phyloP scores from a whole-genome alignment of 805 yeast species.

The Teunomyces tritomae region DNA sequence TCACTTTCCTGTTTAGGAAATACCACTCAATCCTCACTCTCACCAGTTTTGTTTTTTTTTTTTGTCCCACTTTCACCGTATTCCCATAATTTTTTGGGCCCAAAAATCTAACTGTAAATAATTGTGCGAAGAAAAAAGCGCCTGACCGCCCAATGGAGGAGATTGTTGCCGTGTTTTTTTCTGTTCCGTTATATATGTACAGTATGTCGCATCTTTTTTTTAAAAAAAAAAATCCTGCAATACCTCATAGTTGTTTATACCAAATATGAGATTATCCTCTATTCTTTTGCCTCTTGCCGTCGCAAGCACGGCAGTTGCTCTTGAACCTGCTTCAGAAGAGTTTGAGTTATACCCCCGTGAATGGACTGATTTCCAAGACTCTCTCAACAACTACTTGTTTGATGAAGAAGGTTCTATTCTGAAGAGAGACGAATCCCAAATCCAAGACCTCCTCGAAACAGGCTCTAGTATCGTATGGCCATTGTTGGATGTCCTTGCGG shows the following conservation, averaged over 20 bases:
- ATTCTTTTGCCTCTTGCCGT: constrained; percentile 1
- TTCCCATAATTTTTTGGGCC: neutral
- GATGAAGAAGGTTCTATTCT: neutral
- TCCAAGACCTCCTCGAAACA: constrained; percentile 5
- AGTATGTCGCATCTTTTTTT: neutral
- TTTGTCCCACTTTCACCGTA: too few relatives aligned
- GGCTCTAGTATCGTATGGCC: constrained; percentile 23
- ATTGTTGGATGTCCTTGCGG: constrained; percentile 29
- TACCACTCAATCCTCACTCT: too few relatives aligned
- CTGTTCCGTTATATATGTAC: neutral
- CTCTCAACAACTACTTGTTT: constrained; percentile 1
- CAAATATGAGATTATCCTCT: constrained; percentile 4
- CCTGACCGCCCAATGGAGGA: neutral
- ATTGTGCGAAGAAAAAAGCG: neutral
- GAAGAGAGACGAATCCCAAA: constrained; percentile 2
- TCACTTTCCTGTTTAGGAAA: too few relatives aligned
- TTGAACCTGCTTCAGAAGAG: neutral
- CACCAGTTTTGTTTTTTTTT: too few relatives aligned
- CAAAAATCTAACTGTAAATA: neutral
- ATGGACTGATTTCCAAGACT: neutral
- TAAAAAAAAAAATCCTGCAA: too few relatives aligned
- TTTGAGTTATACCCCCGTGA: constrained; percentile 5
- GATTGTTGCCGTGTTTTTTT: neutral
- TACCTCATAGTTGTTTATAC: too few relatives aligned
- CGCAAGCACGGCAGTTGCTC: constrained; percentile 1